Evolutionary conservation across 2,329 filamentous ascomycete species (phyloP).

Genomic region (Fusarium keratoplasticum): DNA sequence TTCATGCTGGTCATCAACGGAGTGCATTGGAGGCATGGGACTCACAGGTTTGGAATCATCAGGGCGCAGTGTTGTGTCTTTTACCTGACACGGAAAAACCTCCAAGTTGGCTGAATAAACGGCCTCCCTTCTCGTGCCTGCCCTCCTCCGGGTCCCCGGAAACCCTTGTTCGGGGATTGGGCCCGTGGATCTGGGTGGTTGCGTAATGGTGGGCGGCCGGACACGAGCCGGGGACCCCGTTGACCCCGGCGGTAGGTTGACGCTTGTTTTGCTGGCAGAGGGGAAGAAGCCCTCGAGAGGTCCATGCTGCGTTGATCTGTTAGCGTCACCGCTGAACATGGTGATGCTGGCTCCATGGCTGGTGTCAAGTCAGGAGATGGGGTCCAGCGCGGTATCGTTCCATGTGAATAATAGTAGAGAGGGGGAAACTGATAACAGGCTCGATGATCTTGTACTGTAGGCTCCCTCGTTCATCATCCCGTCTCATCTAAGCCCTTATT

Average conservation of each 20-base stretch:
- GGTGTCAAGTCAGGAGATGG: conserved; percentile 11
- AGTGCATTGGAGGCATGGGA: not conserved
- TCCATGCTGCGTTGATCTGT: not conserved
- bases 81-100: not conserved
- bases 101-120: not conserved
- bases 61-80: not conserved
- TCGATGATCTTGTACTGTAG: not conserved
- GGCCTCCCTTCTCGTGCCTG: not conserved
- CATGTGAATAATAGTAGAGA: conserved; percentile 8
- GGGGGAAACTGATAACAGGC: not conserved
- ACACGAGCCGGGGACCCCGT: conserved; percentile 19
- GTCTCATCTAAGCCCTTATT: conserved; percentile 2
- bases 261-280: conserved; percentile 23
- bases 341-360: not conserved
- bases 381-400: conserved; percentile 1
- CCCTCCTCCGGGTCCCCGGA: not conserved
- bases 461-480: not conserved
- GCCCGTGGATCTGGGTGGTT: conserved; percentile 25
- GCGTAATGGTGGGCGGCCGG: conserved; percentile 17
- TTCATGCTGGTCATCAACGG: not conserved
- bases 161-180: not conserved
- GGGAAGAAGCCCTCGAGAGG: not conserved
- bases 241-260: not conserved
- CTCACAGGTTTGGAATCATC: not conserved
- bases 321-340: conserved; percentile 7